Evolutionary conservation across 768 basidiomycete species (phyloP).

Genomic region (Mycena galopus): DNA sequence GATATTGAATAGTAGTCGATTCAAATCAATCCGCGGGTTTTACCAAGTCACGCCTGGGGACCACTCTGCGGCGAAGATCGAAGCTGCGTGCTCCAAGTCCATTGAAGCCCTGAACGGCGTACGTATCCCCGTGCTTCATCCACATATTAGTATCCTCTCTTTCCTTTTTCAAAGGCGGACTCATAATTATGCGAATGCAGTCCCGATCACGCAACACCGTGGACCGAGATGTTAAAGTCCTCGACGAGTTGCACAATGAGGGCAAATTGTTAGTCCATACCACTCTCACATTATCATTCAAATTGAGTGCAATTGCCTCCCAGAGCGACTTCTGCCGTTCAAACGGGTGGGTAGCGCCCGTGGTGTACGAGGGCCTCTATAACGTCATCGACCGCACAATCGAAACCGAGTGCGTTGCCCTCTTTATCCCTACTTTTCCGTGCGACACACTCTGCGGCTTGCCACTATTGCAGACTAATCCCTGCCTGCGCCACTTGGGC

Average conservation of each 20-base stretch:
- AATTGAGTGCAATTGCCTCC: neutral
- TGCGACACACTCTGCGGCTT: too few species aligned
- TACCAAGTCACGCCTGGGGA: too few species aligned
- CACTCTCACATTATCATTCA: neutral
- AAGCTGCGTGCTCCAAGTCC: conserved; percentile 51
- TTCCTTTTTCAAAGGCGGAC: too few species aligned
- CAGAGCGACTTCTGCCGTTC: conserved; percentile 64
- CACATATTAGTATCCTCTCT: too few species aligned
- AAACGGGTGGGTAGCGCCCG: conserved; percentile 57
- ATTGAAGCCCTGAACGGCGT: conserved; percentile 45
- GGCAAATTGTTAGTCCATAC: too few species aligned
- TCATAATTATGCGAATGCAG: neutral
- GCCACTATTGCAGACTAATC: conserved; percentile 60
- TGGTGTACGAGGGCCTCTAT: conserved; percentile 55
- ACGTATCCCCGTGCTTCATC: conserved; percentile 59
- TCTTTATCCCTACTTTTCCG: neutral
- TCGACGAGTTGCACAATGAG: conserved; percentile 53
- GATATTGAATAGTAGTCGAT: too few species aligned
- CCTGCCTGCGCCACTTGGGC: conserved; percentile 60
- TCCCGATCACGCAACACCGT: conserved; percentile 59
- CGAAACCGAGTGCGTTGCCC: conserved; percentile 33
- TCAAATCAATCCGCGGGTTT: neutral
- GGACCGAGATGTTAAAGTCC: conserved; percentile 55
- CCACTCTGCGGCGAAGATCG: conserved; percentile 50
- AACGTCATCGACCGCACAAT: conserved; percentile 38